These are phyloP conservation scores for Cystobasidium onofrii DNA, from an alignment of 768 basidiomycete genomes.

Conservation along the genomic window DNA sequence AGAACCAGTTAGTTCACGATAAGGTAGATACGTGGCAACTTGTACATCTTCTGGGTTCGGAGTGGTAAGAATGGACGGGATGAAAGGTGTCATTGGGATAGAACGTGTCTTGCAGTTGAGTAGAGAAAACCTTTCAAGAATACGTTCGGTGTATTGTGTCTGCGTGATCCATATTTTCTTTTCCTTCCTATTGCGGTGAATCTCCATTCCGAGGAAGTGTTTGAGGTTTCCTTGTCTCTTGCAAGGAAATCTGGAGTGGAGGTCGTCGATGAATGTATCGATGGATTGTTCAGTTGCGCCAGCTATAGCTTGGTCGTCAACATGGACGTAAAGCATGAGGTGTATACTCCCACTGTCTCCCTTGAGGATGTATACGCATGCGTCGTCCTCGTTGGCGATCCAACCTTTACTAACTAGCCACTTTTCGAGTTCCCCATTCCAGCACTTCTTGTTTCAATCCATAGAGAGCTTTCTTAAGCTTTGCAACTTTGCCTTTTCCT, in stretches of 20 bases:
- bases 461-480: too few relatives aligned
- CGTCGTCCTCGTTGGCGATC: constrained; percentile 8
- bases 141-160: background rate
- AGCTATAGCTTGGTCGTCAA: background rate
- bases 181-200: background rate
- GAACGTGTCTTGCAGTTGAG: too few relatives aligned
- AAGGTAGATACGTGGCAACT: background rate
- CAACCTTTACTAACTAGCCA: background rate
- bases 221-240: constrained; percentile 12
- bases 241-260: background rate
- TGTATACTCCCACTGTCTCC: background rate
- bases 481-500: too few relatives aligned
- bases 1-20: background rate
- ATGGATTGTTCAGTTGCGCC: background rate
- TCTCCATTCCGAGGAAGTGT: constrained; percentile 10
- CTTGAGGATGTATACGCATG: background rate
- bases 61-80: background rate
- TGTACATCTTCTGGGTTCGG: background rate
- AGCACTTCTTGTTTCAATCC: too few relatives aligned
- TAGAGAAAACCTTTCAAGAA: background rate
- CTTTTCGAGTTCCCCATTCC: background rate
- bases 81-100: background rate
- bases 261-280: background rate
- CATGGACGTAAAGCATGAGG: background rate
- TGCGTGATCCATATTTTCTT: constrained; percentile 8